Evolutionary conservation across 768 basidiomycete genomes (phyloP).

Genomic region (Lepiota venenata): DNA sequence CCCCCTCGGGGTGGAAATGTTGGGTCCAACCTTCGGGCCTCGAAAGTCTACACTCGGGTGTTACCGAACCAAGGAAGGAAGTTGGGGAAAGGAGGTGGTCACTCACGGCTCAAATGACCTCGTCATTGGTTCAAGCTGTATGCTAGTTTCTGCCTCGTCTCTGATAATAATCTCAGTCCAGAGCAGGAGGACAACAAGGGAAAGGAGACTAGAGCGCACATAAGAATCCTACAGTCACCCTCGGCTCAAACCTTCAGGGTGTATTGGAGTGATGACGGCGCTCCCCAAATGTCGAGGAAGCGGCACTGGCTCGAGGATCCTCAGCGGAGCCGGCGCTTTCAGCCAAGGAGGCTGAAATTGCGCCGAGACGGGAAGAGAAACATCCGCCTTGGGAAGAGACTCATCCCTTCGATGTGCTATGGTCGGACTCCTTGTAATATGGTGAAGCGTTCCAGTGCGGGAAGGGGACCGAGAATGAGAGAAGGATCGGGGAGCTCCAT

Average conservation of each 20-base stretch:
- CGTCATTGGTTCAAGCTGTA: constrained; percentile 5
- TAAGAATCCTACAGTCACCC: neutral
- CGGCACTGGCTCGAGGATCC: neutral
- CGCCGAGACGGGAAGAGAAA: neutral
- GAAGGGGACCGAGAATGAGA: neutral
- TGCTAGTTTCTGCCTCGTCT: neutral
- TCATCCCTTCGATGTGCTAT: neutral
- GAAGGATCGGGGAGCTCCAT: neutral
- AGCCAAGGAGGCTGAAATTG: neutral
- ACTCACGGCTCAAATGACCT: constrained; percentile 8
- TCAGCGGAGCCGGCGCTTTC: neutral
- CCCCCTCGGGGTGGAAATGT: constrained; percentile 57
- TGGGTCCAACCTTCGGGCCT: constrained; percentile 40
- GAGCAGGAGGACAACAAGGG: neutral
- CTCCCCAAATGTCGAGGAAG: neutral
- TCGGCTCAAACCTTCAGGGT: neutral
- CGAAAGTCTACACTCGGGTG: constrained; percentile 12
- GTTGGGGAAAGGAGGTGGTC: neutral
- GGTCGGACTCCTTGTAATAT: neutral
- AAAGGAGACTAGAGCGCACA: neutral
- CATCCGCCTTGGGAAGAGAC: neutral
- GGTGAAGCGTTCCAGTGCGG: neutral
- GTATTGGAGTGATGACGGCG: neutral
- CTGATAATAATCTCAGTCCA: neutral
- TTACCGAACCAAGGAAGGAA: neutral